These are phyloP conservation scores for Fusarium sp. DNA, from an alignment of 2,329 filamentous ascomycete genomes.

Conservation along the genomic window DNA sequence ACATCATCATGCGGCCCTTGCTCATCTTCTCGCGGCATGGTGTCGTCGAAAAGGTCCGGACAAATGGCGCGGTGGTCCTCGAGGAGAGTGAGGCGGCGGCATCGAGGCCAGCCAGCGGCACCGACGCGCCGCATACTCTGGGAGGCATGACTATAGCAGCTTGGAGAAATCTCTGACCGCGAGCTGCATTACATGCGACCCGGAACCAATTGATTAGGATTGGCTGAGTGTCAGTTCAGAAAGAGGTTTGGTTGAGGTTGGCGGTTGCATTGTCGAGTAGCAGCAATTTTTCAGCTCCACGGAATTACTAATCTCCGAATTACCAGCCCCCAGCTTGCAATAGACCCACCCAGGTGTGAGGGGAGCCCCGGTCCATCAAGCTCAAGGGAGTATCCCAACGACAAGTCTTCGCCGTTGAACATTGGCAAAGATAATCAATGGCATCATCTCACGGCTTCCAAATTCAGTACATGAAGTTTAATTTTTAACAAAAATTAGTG, in stretches of 20 bases:
- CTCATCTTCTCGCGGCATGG: conserved; percentile 51
- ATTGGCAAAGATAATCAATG: not conserved
- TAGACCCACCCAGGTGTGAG: not conserved
- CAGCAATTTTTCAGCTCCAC: conserved; percentile 37
- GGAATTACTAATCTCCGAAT: conserved; percentile 23
- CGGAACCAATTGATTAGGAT: conserved; percentile 39
- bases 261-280: conserved; percentile 4
- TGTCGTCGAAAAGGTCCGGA: conserved; percentile 54
- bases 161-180: conserved; percentile 26
- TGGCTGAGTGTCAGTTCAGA: conserved; percentile 32
- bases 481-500: not conserved
- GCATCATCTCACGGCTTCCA: not conserved
- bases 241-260: conserved; percentile 25
- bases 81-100: conserved; percentile 34
- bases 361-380: not conserved
- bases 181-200: conserved; percentile 40
- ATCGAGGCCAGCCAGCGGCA: conserved; percentile 47
- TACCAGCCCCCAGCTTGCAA: not conserved
- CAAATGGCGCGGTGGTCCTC: conserved; percentile 27
- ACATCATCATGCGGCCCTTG: conserved; percentile 51
- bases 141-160: conserved; percentile 46
- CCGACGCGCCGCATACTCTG: conserved; percentile 43
- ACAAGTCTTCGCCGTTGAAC: not conserved
- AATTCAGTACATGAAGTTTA: not conserved
- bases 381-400: not conserved